These are phyloP conservation scores for Neoboletus brunneissimus DNA, from an alignment of 768 basidiomycete genomes.

Conservation along the genomic window DNA sequence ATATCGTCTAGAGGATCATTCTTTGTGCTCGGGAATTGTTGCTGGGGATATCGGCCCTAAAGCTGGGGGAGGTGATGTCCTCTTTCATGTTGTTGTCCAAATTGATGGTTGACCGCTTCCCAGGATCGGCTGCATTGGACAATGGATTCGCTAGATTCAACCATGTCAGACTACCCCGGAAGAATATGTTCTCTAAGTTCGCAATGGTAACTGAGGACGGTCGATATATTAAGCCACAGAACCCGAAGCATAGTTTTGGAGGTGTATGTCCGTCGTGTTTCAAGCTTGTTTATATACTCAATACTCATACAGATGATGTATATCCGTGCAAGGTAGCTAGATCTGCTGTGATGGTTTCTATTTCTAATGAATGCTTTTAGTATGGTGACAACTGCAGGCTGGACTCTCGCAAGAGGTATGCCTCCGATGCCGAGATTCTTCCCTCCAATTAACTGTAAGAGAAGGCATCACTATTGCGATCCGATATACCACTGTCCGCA, in stretches of 20 bases:
- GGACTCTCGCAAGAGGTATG: slow-evolving; percentile 63
- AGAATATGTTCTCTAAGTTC: slow-evolving; percentile 73
- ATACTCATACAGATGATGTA: slow-evolving; percentile 57
- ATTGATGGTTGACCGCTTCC: not conserved
- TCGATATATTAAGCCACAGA: slow-evolving; percentile 61
- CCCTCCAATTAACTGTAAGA: slow-evolving; percentile 30
- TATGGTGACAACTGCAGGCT: slow-evolving; percentile 63
- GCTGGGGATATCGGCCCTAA: slow-evolving; percentile 64
- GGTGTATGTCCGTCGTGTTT: slow-evolving; percentile 46
- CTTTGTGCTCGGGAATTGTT: slow-evolving; percentile 53
- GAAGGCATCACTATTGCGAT: slow-evolving; percentile 55
- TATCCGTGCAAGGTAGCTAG: slow-evolving; percentile 56
- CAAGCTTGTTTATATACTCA: not conserved
- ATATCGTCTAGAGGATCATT: slow-evolving; percentile 50
- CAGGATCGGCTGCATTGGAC: slow-evolving; percentile 55
- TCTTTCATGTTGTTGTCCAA: not conserved
- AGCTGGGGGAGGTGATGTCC: slow-evolving; percentile 30
- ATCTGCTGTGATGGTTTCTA: not conserved
- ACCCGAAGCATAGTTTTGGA: slow-evolving; percentile 72
- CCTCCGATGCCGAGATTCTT: not conserved
- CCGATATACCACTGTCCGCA: slow-evolving; percentile 68
- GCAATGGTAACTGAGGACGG: slow-evolving; percentile 66
- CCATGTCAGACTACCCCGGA: slow-evolving; percentile 63
- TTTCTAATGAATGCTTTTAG: slow-evolving; percentile 30
- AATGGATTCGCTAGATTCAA: slow-evolving; percentile 69